These are phyloP conservation scores for Rhodocollybia butyracea DNA, from an alignment of 768 basidiomycete genomes.

Conservation along the genomic window DNA sequence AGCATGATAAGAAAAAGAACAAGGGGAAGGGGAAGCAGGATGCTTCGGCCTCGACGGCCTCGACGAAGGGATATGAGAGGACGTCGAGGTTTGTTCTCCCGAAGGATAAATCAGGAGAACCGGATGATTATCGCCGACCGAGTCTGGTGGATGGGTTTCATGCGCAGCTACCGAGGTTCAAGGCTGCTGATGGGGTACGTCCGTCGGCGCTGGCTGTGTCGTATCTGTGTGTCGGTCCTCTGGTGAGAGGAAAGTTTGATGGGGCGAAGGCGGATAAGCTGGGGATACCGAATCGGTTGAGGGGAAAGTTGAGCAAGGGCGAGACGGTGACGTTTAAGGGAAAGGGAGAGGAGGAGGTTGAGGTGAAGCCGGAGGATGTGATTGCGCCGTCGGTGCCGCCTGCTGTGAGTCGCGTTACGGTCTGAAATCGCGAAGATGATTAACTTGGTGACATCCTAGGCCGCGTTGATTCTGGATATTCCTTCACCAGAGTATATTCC, in stretches of 20 bases:
- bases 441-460: conserved; percentile 31
- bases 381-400: conserved; percentile 51
- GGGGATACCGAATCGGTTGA: conserved; percentile 60
- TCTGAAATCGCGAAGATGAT: conserved; percentile 2
- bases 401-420: conserved; percentile 29
- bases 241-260: conserved; percentile 53
- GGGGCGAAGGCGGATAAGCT: conserved; percentile 57
- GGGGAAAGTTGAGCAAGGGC: conserved; percentile 64
- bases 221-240: conserved; percentile 33
- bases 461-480: conserved; percentile 67
- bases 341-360: conserved; percentile 38
- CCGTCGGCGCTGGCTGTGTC: conserved; percentile 24
- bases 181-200: not conserved
- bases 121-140: conserved; percentile 14
- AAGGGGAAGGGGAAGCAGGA: conserved; percentile 8
- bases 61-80: not conserved
- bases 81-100: not conserved
- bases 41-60: not conserved
- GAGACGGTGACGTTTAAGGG: conserved; percentile 56
- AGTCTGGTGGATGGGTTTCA: conserved; percentile 15
- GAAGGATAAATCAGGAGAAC: not conserved
- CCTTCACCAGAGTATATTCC: conserved; percentile 59
- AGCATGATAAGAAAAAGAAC: conserved; percentile 7
- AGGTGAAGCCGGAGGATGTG: conserved; percentile 59
- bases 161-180: conserved; percentile 17